Evolutionary conservation across 495 filamentous ascomycete species (phyloP).

Genomic region (Xylona heveae): DNA sequence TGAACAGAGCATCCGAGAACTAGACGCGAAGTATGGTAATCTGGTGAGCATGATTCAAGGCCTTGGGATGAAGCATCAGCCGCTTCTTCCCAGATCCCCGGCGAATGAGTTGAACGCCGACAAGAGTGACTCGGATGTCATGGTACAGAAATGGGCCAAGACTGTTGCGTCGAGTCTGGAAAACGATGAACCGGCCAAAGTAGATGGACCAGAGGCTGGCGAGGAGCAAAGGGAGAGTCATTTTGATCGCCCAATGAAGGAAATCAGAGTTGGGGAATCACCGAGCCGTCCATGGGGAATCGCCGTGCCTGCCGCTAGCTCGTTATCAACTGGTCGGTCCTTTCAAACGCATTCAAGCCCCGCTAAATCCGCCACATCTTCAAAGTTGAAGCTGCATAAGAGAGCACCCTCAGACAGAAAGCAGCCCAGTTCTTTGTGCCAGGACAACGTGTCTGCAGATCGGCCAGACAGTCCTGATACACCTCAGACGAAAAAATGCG

Average conservation of each 20-base stretch:
- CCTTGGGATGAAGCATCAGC: constrained; percentile 61
- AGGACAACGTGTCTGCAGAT: neutral
- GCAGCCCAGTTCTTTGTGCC: neutral
- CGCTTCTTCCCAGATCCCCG: constrained; percentile 59
- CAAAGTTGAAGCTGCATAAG: neutral
- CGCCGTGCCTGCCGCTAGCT: constrained; percentile 29
- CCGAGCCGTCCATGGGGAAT: constrained; percentile 87
- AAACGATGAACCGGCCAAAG: constrained; percentile 18
- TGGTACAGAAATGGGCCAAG: constrained; percentile 66
- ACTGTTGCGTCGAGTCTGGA: constrained; percentile 27
- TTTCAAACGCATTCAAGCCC: neutral
- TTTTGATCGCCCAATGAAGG: constrained; percentile 64
- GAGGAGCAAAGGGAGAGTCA: constrained; percentile 32
- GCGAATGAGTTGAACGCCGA: constrained; percentile 26
- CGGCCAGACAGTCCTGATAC: neutral
- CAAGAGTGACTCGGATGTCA: constrained; percentile 23
- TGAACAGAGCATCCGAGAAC: constrained; percentile 53
- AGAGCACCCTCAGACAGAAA: neutral
- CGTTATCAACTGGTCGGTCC: neutral
- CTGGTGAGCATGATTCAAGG: constrained; percentile 80
- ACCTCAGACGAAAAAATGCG: too few relatives aligned
- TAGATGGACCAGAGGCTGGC: constrained; percentile 12
- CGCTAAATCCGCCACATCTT: neutral
- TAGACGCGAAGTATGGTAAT: constrained; percentile 82
- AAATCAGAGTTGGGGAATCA: constrained; percentile 71